Evolutionary conservation across 2,329 filamentous ascomycete genomes (phyloP), one percentile per base, ranked within the genome.

Genomic region (Albophoma yamanashiensis): DNA sequence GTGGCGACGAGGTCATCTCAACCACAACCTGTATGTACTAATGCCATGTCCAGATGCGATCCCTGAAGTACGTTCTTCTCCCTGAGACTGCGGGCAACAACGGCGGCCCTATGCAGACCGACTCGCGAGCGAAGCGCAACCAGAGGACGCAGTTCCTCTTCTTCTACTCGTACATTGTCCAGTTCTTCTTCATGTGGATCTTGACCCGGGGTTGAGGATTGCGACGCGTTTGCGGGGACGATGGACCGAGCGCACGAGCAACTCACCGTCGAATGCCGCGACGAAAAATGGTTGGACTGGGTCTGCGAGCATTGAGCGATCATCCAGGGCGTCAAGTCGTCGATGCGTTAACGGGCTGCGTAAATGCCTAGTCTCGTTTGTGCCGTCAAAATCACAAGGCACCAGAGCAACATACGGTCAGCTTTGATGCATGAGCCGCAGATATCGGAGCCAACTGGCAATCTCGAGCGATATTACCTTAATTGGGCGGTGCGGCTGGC

Each of bases 171-270:
- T 99, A 97, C 74, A 80, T 95, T 59, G 88, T 97, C 60, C 94
- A 99, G 77, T 83, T 97, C 66, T 78, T 92, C 60, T 96, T 97
- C 74, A 99, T 97, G 92, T 94, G 93, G 87, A 74, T 84, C 65
- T 74, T 86, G 61, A 83, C 78, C 62, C 74, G 78, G 61, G 74
- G 76, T 36, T 82, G 63, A 66, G 25, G 22, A 25, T n/a, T 2
- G 12, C 31, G 6, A 20, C 50, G 6, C 50, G 20, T 15, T 34
- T 14, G 31, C 7, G 20, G 17, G 47, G 25, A 17, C 2, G 15
- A 22, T 34, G 31, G 27, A 36, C 8, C 47, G 9, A 31, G 31
- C n/a, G 50, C 27, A 11, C 17, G 27, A n/a, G 31, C 14, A 36
- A 17, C 25, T 36, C 31, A 9, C 20, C 22, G 31, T 36, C 31